phyloP scores from a whole-genome alignment of 2,329 filamentous ascomycete genomes.

The Diaporthe caulivora region DNA sequence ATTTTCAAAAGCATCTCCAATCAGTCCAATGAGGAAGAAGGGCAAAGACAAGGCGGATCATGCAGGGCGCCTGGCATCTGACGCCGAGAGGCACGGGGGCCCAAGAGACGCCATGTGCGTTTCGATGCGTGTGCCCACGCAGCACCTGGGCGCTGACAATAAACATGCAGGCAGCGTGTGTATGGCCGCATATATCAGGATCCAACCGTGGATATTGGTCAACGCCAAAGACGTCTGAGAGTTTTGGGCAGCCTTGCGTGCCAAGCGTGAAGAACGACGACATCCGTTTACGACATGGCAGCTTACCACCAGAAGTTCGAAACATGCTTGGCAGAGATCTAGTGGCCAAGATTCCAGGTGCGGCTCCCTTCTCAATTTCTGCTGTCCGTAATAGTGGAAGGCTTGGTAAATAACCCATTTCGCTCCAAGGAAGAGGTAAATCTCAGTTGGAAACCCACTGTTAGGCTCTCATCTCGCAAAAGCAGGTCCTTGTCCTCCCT shows the following conservation, averaged over 20 bases:
- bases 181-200: background rate
- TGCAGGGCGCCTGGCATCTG: background rate
- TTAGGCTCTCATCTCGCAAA: background rate
- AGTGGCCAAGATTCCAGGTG: background rate
- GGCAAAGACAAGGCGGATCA: background rate
- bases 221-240: background rate
- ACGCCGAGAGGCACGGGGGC: background rate
- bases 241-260: too few species aligned
- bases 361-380: background rate
- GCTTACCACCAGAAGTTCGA: too few species aligned
- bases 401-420: too few species aligned
- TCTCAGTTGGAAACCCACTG: background rate
- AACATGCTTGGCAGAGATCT: background rate
- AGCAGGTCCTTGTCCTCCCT: too few species aligned
- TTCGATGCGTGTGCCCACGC: background rate
- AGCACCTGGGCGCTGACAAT: background rate
- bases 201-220: background rate
- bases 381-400: background rate
- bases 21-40: background rate
- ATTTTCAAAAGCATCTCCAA: background rate
- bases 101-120: background rate
- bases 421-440: background rate
- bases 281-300: background rate
- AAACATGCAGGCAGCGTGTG: background rate
- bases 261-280: background rate